phyloP scores from a whole-genome alignment of 2,329 filamentous ascomycete species.

The Coniella lustricola region DNA sequence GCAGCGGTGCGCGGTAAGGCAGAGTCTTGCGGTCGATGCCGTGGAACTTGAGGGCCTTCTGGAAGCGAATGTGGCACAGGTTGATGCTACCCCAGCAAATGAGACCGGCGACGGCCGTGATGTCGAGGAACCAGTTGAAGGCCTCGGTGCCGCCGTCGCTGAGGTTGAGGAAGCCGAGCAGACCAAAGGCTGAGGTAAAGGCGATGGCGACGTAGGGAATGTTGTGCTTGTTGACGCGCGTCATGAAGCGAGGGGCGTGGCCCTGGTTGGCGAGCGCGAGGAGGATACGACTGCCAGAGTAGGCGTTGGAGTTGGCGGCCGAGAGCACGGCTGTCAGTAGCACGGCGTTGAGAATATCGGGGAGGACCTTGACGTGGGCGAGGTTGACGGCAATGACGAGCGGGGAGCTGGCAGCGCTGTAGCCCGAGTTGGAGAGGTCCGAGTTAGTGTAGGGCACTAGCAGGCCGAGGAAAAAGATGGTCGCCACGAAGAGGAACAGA shows the following conservation, averaged over 20 bases:
- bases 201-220: conserved; percentile 42
- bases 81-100: conserved; percentile 28
- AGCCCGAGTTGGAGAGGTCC: conserved; percentile 28
- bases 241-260: conserved; percentile 44
- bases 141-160: conserved; percentile 36
- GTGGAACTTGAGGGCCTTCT: conserved; percentile 32
- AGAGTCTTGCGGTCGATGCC: conserved; percentile 27
- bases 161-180: conserved; percentile 41
- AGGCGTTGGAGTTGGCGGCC: conserved; percentile 48
- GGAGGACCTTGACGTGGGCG: conserved; percentile 41
- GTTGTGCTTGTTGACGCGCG: conserved; percentile 41
- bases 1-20: conserved; percentile 22
- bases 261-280: conserved; percentile 46
- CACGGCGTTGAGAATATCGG: conserved; percentile 47
- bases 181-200: conserved; percentile 34
- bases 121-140: conserved; percentile 50
- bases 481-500: conserved; percentile 54
- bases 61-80: conserved; percentile 25
- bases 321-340: conserved; percentile 47
- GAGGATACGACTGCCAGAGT: conserved; percentile 43
- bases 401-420: conserved; percentile 44
- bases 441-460: conserved; percentile 48
- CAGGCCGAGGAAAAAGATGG: conserved; percentile 52
- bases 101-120: conserved; percentile 37
- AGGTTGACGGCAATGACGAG: conserved; percentile 43